phyloP scores from a whole-genome alignment of 1,284 basidiomycete genomes.

The Moesziomyces sp. region DNA sequence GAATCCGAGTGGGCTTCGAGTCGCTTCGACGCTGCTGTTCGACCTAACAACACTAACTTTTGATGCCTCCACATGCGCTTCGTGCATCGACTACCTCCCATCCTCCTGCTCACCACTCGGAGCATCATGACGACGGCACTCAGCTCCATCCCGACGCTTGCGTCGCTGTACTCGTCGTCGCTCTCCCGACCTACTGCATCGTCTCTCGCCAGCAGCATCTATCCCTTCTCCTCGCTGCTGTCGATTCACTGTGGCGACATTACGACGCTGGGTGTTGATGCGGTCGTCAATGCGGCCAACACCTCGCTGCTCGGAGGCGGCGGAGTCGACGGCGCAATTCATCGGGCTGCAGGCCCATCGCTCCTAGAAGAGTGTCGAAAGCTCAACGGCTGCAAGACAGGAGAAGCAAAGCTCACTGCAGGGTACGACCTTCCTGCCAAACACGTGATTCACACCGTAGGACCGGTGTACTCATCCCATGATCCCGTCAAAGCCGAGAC shows the following conservation, averaged over 20 bases:
- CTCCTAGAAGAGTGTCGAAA: slow-evolving; percentile 78
- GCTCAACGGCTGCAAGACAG: slow-evolving; percentile 78
- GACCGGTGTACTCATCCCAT: slow-evolving; percentile 75
- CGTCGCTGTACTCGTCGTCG: slow-evolving; percentile 21
- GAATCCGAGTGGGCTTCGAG: slow-evolving; percentile 3
- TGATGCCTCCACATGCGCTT: slow-evolving; percentile 10
- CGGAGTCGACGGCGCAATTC: slow-evolving; percentile 84
- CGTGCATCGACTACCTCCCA: slow-evolving; percentile 1
- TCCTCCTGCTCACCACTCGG: neutral
- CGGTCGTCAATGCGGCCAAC: slow-evolving; percentile 65
- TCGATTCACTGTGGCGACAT: slow-evolving; percentile 30
- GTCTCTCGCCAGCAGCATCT: slow-evolving; percentile 16
- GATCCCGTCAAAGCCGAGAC: slow-evolving; percentile 8
- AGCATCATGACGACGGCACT: slow-evolving; percentile 20
- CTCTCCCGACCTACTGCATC: slow-evolving; percentile 8
- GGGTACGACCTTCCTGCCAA: slow-evolving; percentile 71
- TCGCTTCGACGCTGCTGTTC: too few species aligned
- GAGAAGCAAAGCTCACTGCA: slow-evolving; percentile 82
- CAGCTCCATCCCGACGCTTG: slow-evolving; percentile 21
- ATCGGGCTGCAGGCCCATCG: slow-evolving; percentile 80
- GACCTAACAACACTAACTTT: neutral
- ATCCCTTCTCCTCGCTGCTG: slow-evolving; percentile 24
- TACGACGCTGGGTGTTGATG: slow-evolving; percentile 48
- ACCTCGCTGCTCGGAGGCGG: slow-evolving; percentile 59
- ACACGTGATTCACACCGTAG: slow-evolving; percentile 88